Evolutionary conservation across 768 basidiomycete genomes (phyloP).

Genomic region (Strobilomyces confusus): DNA sequence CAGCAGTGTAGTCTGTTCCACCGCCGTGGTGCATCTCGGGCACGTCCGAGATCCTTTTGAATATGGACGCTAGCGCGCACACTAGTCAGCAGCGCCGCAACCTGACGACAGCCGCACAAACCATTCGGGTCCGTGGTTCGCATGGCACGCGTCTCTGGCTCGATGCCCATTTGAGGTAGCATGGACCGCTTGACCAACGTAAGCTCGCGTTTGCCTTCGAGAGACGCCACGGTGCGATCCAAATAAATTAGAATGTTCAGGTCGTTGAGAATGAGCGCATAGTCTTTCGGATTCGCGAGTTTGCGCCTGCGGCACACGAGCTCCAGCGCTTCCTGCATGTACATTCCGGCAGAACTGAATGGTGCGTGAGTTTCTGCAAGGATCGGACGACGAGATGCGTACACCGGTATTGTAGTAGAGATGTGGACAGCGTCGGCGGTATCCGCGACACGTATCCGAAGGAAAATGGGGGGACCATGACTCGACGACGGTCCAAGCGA

Average conservation of each 20-base stretch:
- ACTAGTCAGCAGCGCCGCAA: constrained; percentile 1
- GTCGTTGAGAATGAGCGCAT: constrained; percentile 65
- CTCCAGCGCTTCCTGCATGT: constrained; percentile 94
- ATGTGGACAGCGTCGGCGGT: constrained; percentile 81
- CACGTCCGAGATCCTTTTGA: constrained; percentile 79
- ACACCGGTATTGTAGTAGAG: constrained; percentile 90
- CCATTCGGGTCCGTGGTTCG: constrained; percentile 91
- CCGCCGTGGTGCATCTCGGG: constrained; percentile 51
- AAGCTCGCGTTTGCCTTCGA: constrained; percentile 84
- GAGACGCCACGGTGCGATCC: constrained; percentile 93
- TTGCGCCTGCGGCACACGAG: constrained; percentile 70
- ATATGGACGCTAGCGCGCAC: constrained; percentile 71
- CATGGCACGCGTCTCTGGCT: constrained; percentile 59
- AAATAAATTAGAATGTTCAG: constrained; percentile 79
- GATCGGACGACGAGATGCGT: constrained; percentile 29
- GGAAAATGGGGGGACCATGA: constrained; percentile 78
- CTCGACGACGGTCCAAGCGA: constrained; percentile 66
- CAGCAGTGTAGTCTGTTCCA: constrained; percentile 73
- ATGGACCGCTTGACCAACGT: constrained; percentile 75
- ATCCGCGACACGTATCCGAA: constrained; percentile 78
- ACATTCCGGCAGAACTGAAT: constrained; percentile 81
- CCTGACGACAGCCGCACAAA: constrained; percentile 30
- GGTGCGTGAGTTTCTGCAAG: neutral
- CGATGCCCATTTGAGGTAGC: constrained; percentile 67
- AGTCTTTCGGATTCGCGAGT: constrained; percentile 68